Conservation (phyloP, 176 grass and related monocot genomes). For the Melocanna baccifera region DNA sequence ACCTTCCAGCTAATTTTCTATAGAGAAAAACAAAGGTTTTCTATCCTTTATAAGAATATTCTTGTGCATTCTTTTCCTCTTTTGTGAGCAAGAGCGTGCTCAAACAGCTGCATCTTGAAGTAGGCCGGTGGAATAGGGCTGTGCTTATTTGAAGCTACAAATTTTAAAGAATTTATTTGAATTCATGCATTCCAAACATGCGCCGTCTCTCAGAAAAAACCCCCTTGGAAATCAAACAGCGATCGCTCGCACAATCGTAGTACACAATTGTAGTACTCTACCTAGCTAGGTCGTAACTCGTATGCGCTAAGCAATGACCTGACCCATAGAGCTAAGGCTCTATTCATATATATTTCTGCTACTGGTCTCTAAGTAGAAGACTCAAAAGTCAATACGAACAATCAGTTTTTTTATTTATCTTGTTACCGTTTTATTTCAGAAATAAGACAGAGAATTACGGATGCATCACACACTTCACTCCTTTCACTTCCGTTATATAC, state of each 20-base stretch:
- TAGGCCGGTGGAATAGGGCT: background rate
- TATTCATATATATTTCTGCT: too few species aligned
- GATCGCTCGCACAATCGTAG: too few species aligned
- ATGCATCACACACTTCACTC: too few species aligned
- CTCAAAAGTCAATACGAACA: too few species aligned
- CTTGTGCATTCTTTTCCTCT: background rate
- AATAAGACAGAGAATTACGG: too few species aligned
- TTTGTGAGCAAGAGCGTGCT: background rate
- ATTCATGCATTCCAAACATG: background rate
- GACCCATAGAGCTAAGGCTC: too few species aligned
- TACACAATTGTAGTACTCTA: too few species aligned
- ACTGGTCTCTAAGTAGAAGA: too few species aligned
- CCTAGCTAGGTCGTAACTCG: background rate
- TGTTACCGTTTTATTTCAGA: fast-evolving
- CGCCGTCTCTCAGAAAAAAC: background rate
- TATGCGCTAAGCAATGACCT: background rate
- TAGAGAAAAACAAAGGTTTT: background rate
- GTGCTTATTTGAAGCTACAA: background rate
- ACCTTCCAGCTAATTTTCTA: background rate
- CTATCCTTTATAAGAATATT: conserved; percentile 7
- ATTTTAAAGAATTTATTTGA: background rate
- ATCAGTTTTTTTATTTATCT: fast-evolving
- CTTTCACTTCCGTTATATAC: fast-evolving
- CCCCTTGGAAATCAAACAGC: background rate
- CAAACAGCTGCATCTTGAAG: background rate